Evolutionary conservation across 2,329 filamentous ascomycete genomes (phyloP).

Genomic region (Fusarium subglutinans): DNA sequence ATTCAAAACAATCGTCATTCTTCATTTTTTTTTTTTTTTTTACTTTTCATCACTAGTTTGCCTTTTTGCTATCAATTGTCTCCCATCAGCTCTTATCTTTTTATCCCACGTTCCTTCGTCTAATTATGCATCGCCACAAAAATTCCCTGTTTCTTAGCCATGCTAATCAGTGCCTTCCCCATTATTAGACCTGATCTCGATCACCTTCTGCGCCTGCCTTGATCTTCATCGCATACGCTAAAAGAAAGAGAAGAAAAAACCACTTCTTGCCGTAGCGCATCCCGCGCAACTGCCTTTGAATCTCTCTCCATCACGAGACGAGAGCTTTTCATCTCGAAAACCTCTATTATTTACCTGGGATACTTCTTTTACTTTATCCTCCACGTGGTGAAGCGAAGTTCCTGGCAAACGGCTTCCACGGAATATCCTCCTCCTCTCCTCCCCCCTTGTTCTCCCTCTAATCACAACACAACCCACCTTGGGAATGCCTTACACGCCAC

Average conservation of each 20-base stretch:
- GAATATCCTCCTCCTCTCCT: conserved; percentile 27
- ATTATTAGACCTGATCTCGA: conserved; percentile 30
- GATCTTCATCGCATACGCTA: conserved; percentile 36
- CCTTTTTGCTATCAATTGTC: neutral
- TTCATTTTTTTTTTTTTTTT: neutral
- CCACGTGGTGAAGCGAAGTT: conserved; percentile 35
- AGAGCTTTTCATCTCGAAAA: conserved; percentile 3
- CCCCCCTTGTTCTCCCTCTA: conserved; percentile 10
- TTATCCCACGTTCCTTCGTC: neutral
- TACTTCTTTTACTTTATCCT: conserved; percentile 10
- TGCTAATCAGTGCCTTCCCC: conserved; percentile 41
- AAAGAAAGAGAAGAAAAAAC: conserved; percentile 10
- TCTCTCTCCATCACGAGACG: conserved; percentile 17
- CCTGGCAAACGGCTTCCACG: conserved; percentile 35
- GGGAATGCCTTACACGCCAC: conserved; percentile 90
- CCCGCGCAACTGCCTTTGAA: conserved; percentile 1
- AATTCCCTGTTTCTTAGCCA: conserved; percentile 22
- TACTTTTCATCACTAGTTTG: neutral
- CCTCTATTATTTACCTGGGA: conserved; percentile 16
- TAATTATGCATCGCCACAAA: conserved; percentile 19
- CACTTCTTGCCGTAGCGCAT: neutral
- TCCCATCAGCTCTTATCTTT: neutral
- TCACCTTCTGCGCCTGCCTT: conserved; percentile 17
- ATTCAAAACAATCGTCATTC: neutral
- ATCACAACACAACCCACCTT: conserved; percentile 38